Conservation (phyloP, 129 eudicot species). For the Oenanthe sinensis region DNA sequence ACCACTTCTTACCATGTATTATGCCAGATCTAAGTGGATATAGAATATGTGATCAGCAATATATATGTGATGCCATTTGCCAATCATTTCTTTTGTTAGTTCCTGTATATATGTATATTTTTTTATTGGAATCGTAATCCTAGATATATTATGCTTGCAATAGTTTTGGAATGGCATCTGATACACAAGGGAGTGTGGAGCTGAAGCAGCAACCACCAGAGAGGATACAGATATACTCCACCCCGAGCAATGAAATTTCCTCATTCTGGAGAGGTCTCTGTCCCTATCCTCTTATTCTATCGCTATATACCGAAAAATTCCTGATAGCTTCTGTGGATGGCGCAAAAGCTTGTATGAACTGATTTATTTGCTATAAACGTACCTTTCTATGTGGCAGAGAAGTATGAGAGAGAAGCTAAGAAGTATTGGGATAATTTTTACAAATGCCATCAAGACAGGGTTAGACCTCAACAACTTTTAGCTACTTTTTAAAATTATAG, state of each 20-base stretch:
- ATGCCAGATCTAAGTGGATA: neutral
- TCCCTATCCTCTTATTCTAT: slow-evolving; percentile 11
- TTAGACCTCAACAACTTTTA: slow-evolving; percentile 25
- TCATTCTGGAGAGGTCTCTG: slow-evolving; percentile 81
- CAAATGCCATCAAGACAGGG: slow-evolving; percentile 89
- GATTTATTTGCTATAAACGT: neutral
- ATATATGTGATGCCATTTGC: neutral
- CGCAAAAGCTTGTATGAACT: neutral
- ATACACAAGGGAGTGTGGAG: slow-evolving; percentile 20
- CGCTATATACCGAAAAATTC: neutral
- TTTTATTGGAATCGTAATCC: neutral
- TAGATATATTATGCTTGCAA: slow-evolving; percentile 13
- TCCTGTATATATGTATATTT: neutral
- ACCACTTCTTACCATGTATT: neutral
- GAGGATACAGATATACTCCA: slow-evolving; percentile 61
- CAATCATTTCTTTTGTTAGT: neutral
- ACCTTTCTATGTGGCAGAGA: slow-evolving; percentile 40
- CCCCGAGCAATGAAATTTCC: slow-evolving; percentile 64
- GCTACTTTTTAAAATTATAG: neutral
- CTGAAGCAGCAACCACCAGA: slow-evolving; percentile 32
- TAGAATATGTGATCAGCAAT: neutral
- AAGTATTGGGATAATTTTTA: slow-evolving; percentile 92
- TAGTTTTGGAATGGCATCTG: slow-evolving; percentile 33
- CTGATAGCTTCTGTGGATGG: neutral
- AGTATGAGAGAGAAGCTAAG: slow-evolving; percentile 89